Percentiles rank a stretch among this genome's conserved stretches.
Evolutionary conservation across 805 yeast species (phyloP).

Genomic region (Zygoascus flipseniorum): DNA sequence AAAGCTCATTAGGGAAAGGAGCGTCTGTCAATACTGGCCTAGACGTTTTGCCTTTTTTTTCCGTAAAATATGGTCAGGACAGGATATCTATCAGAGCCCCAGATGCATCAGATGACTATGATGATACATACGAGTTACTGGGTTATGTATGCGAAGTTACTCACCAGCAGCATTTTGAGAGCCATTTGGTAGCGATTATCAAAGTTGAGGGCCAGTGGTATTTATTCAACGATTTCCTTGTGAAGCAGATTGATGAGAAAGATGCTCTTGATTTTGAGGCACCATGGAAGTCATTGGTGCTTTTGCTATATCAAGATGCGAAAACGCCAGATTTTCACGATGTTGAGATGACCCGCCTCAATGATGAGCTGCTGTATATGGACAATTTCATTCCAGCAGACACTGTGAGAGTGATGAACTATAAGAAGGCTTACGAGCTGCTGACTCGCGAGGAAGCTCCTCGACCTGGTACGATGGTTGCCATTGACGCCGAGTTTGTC

Average conservation of each 20-base stretch:
- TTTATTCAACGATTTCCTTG: conserved; percentile 86
- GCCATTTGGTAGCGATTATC: conserved; percentile 30
- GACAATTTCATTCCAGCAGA: conserved; percentile 64
- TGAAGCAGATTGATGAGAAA: conserved; percentile 58
- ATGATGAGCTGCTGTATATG: conserved; percentile 58
- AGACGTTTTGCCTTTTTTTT: neutral
- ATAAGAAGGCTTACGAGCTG: conserved; percentile 56
- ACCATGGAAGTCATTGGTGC: conserved; percentile 80
- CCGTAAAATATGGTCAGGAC: neutral
- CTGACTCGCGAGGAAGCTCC: conserved; percentile 67
- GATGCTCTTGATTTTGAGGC: conserved; percentile 68
- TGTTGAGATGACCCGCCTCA: conserved; percentile 32
- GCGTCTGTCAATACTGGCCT: neutral
- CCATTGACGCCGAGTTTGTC: conserved; percentile 97
- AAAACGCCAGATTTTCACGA: neutral
- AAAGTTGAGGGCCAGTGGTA: conserved; percentile 47
- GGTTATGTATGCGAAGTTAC: conserved; percentile 31
- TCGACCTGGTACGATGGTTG: conserved; percentile 63
- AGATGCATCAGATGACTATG: conserved; percentile 1
- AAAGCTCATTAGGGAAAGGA: neutral
- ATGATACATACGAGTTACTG: conserved; percentile 21
- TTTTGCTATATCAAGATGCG: conserved; percentile 48
- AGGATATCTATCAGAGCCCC: neutral
- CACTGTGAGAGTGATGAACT: conserved; percentile 9
- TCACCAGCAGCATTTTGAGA: conserved; percentile 18